phyloP scores from a whole-genome alignment of 306 rosid species.

The Prunus campanulata region DNA sequence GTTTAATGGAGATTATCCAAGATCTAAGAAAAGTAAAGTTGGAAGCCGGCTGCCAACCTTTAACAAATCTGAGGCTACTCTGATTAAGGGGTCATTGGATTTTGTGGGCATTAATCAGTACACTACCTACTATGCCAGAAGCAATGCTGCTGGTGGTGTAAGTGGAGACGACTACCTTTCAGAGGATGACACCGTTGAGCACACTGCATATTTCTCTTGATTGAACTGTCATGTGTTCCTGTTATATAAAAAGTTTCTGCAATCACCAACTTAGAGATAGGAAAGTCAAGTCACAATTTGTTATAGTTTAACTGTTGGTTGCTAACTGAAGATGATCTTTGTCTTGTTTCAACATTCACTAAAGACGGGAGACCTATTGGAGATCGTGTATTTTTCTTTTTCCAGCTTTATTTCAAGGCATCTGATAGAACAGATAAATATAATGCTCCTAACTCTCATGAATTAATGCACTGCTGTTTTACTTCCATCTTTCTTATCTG shows the following conservation, averaged over 20 bases:
- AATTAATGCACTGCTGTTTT: too few relatives aligned
- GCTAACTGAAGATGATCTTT: background rate
- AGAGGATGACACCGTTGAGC: constrained; percentile 43
- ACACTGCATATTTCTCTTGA: constrained; percentile 36
- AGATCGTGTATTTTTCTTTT: constrained; percentile 43
- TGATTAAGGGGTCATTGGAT: constrained; percentile 70
- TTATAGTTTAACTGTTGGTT: background rate
- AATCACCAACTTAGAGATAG: background rate
- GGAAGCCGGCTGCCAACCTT: constrained; percentile 62
- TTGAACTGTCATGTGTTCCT: background rate
- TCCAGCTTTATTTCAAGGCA: background rate
- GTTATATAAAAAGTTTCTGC: background rate
- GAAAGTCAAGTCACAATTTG: background rate
- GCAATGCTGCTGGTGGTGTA: constrained; percentile 12
- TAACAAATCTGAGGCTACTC: constrained; percentile 33
- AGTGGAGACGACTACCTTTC: constrained; percentile 25
- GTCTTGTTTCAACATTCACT: constrained; percentile 56
- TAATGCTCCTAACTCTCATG: too few relatives aligned
- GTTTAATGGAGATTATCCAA: constrained; percentile 72
- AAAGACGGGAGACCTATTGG: constrained; percentile 53
- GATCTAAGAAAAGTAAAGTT: constrained; percentile 55
- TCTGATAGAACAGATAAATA: too few relatives aligned
- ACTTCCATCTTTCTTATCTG: background rate
- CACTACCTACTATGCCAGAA: constrained; percentile 60
- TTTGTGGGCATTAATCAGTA: constrained; percentile 93